Evolutionary conservation across 805 yeast genomes (phyloP), one percentile per base, ranked within the genome.

Genomic region (Wickerhamiella occidentalis): DNA sequence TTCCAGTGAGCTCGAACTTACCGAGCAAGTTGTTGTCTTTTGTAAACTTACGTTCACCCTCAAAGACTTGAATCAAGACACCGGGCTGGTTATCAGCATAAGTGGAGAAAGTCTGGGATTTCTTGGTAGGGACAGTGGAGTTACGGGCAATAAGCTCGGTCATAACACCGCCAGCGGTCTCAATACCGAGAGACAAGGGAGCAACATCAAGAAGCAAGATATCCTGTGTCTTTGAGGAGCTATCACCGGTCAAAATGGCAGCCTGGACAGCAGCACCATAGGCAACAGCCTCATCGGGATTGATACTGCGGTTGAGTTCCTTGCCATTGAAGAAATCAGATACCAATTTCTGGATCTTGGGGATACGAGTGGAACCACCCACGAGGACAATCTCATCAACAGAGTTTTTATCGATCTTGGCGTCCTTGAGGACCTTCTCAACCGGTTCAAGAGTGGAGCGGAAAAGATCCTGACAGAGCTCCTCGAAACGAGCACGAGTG

Each of bases 231-330:
- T 86, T 86, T 55, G 95, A 80, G 38, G 96, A 87, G 60, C 90
- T 81, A 72, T 87, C 96, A 74, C 96, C 96, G 54, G 95, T 79
- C 67, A 87, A 78, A 66, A 87, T 87, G 60, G 96, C 96, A 59
- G 95, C 96, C 76, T 87, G 96, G 60, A 87, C 96, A 56, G 96
- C 96, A 61, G 96, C 96, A 82, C 96, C 96, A 74, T 87, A 87
- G 65, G 96, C 96, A 71, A 87, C 96, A 64, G 96, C 96, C 75
- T 87, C 96, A 77, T 87, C 96, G 61, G 96, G 96, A 79, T 87
- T 87, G 71, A 87, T 87, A 49, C 95, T 85, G 75, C 80, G 84
- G 77, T 85, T 85, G 72, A 94, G 95, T 74, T 87, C 95, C 76
- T 87, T 88, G 68, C 96, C 96, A 71, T 87, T 85, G 79, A 88